These are phyloP conservation scores for Lumnitzera racemosa DNA, from an alignment of 345 rosid species.

Conservation along the genomic window DNA sequence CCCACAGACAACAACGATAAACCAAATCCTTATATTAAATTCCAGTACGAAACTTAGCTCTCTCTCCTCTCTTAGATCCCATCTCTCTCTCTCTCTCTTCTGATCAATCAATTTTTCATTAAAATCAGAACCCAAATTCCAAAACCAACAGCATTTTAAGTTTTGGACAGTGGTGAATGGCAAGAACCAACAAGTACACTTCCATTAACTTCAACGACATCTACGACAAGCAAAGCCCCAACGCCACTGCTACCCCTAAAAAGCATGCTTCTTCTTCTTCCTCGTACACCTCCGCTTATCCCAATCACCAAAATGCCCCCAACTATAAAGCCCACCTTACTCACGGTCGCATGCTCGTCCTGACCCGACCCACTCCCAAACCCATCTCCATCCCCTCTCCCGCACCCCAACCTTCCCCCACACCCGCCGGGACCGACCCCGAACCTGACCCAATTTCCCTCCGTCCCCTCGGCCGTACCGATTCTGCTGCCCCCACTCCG, in stretches of 20 bases:
- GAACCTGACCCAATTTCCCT: conserved; percentile 46
- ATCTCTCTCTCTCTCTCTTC: background rate
- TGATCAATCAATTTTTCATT: background rate
- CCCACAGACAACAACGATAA: too few relatives aligned
- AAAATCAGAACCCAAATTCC: too few relatives aligned
- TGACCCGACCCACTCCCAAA: conserved; percentile 60
- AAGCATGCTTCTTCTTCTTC: conserved; percentile 23
- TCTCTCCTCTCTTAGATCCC: background rate
- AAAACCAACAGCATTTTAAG: background rate
- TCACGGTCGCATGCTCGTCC: conserved; percentile 87
- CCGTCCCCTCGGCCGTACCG: conserved; percentile 55
- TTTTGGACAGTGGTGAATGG: conserved; percentile 48
- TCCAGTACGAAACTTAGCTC: too few relatives aligned
- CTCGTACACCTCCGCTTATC: conserved; percentile 13
- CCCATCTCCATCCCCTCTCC: conserved; percentile 23
- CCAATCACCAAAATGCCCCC: background rate
- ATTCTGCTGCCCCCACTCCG: conserved; percentile 25
- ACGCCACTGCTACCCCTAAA: conserved; percentile 6
- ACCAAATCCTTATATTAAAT: too few relatives aligned
- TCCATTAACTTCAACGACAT: conserved; percentile 72
- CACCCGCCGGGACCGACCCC: conserved; percentile 7
- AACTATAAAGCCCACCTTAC: conserved; percentile 23
- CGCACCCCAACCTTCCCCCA: conserved; percentile 19
- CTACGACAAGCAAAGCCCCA: conserved; percentile 38
- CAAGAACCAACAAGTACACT: conserved; percentile 68